phyloP scores from a whole-genome alignment of 2,329 filamentous ascomycete species.

The Byssothecium circinans region DNA sequence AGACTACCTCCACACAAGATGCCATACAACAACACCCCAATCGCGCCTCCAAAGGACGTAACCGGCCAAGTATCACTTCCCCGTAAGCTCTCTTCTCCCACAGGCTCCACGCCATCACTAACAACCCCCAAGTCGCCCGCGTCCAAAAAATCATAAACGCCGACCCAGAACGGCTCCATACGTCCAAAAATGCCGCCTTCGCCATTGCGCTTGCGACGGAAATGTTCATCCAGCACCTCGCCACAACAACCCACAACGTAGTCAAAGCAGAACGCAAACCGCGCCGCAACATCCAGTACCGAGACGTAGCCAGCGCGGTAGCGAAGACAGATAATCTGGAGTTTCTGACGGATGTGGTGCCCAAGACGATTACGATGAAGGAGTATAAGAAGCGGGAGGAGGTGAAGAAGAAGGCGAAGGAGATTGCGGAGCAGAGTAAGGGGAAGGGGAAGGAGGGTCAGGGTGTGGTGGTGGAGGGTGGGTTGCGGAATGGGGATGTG shows the following conservation, averaged over 20 bases:
- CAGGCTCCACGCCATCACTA: not conserved
- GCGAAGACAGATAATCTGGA: constrained; percentile 90
- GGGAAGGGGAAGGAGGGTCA: not conserved
- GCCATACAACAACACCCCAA: constrained; percentile 88
- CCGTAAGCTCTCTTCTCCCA: constrained; percentile 57
- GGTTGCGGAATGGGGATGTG: not conserved
- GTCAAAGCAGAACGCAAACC: constrained; percentile 91
- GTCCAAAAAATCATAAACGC: constrained; percentile 94
- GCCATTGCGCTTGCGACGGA: constrained; percentile 92
- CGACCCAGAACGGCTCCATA: constrained; percentile 75
- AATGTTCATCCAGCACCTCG: constrained; percentile 92
- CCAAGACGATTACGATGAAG: constrained; percentile 80
- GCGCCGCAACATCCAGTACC: constrained; percentile 91
- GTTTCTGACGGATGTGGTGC: constrained; percentile 88
- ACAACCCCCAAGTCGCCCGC: constrained; percentile 69
- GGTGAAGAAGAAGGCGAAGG: constrained; percentile 30
- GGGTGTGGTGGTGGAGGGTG: not conserved
- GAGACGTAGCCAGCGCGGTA: constrained; percentile 86
- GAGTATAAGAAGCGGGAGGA: constrained; percentile 68
- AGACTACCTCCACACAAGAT: constrained; percentile 52
- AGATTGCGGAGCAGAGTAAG: constrained; percentile 41
- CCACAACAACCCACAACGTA: constrained; percentile 81
- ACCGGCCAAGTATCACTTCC: constrained; percentile 85
- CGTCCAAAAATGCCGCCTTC: constrained; percentile 92
- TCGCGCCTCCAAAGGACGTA: constrained; percentile 76